Conservation (phyloP, 805 yeast species). For the Kuraishia molischiana region DNA sequence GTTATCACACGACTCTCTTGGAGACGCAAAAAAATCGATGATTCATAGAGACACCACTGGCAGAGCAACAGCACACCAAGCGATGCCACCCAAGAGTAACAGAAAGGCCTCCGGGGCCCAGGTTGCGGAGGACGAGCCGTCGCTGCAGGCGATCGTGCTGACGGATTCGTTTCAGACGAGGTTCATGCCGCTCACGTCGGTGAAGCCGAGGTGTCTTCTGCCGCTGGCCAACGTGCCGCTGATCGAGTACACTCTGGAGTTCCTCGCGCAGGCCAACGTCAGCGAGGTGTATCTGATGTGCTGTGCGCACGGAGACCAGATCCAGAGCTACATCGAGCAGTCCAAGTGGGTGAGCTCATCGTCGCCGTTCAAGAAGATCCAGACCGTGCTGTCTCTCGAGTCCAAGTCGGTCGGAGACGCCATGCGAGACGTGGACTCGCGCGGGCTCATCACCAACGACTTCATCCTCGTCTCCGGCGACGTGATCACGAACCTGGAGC, state of each 20-base stretch:
- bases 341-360: constrained; percentile 61
- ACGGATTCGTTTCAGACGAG: constrained; percentile 90
- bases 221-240: constrained; percentile 92
- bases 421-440: constrained; percentile 87
- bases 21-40: too few species aligned
- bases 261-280: constrained; percentile 83
- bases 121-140: constrained; percentile 53
- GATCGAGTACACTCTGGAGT: constrained; percentile 90
- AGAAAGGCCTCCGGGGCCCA: constrained; percentile 53
- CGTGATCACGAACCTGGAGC: constrained; percentile 86
- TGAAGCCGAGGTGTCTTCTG: constrained; percentile 80
- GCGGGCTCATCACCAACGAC: constrained; percentile 86
- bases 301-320: constrained; percentile 82
- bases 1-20: too few species aligned
- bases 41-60: too few species aligned
- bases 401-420: constrained; percentile 94
- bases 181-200: constrained; percentile 85
- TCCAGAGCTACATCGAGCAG: constrained; percentile 67
- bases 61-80: too few species aligned
- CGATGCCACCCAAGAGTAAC: constrained; percentile 33
- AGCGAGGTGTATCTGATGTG: constrained; percentile 87
- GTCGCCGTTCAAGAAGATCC: constrained; percentile 72
- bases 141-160: constrained; percentile 83
- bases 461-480: constrained; percentile 89
- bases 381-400: constrained; percentile 75